Percentiles rank a stretch among this genome's conserved stretches.
phyloP scores from a whole-genome alignment of 1,139 yeast genomes.

The Diutina rugosa region DNA sequence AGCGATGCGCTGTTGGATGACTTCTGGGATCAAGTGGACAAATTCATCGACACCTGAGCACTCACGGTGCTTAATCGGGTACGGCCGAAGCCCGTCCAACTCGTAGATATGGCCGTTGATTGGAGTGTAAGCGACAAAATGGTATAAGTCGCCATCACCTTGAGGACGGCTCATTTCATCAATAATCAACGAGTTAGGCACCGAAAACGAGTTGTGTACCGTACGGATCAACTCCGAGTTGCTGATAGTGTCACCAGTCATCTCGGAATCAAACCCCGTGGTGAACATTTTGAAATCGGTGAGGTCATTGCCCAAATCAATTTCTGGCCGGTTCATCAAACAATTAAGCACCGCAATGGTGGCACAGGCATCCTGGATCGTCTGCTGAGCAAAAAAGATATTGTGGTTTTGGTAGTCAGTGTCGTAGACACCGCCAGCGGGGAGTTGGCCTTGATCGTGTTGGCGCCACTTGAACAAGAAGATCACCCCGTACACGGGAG shows the following conservation, averaged over 20 bases:
- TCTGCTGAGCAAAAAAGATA: conserved; percentile 53
- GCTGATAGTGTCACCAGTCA: conserved; percentile 52
- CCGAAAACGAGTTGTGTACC: conserved; percentile 53
- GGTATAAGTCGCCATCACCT: conserved; percentile 35
- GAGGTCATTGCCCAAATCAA: conserved; percentile 40
- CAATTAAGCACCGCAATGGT: conserved; percentile 62
- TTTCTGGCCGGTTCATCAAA: conserved; percentile 24
- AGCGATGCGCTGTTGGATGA: conserved; percentile 32
- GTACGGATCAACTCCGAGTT: conserved; percentile 46
- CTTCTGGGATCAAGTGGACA: conserved; percentile 25
- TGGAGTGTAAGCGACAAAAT: conserved; percentile 45
- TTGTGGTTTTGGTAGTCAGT: conserved; percentile 19
- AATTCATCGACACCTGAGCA: conserved; percentile 30
- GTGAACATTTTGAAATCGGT: conserved; percentile 38
- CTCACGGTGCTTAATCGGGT: conserved; percentile 41
- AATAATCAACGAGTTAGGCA: conserved; percentile 40
- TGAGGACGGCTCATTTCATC: conserved; percentile 20
- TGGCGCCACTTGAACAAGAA: conserved; percentile 48
- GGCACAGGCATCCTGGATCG: conserved; percentile 65
- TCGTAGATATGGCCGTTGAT: conserved; percentile 42
- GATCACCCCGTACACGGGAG: conserved; percentile 46
- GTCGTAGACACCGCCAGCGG: conserved; percentile 35
- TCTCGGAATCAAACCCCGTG: conserved; percentile 39
- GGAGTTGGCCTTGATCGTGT: conserved; percentile 16
- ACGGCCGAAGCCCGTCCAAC: conserved; percentile 51